Evolutionary conservation across 1,284 basidiomycete species (phyloP).

Genomic region (Exsudoporus floridanus): DNA sequence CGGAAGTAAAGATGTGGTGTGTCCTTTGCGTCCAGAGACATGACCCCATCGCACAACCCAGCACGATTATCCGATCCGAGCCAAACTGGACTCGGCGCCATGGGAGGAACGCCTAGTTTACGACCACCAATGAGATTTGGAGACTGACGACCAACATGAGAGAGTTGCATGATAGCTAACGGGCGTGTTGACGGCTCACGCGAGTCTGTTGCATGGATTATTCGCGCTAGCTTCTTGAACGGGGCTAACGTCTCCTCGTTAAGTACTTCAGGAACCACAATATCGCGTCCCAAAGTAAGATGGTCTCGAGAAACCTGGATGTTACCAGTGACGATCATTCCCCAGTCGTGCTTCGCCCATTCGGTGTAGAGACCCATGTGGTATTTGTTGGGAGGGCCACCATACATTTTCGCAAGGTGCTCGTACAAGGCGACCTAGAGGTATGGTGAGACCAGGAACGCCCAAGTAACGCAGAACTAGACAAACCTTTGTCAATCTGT

Average conservation of each 20-base stretch:
- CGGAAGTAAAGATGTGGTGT: slow-evolving; percentile 40
- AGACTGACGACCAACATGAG: slow-evolving; percentile 86
- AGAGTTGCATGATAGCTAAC: slow-evolving; percentile 80
- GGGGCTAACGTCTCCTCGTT: slow-evolving; percentile 45
- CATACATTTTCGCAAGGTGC: slow-evolving; percentile 64
- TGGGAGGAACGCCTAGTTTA: slow-evolving; percentile 52
- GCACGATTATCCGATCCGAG: slow-evolving; percentile 43
- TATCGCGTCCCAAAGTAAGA: slow-evolving; percentile 80
- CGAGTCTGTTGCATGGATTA: slow-evolving; percentile 46
- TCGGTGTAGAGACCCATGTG: slow-evolving; percentile 70
- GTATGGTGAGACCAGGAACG: background rate
- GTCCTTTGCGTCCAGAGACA: background rate
- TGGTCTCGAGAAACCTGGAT: slow-evolving; percentile 74
- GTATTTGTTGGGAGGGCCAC: slow-evolving; percentile 69
- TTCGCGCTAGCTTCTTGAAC: slow-evolving; percentile 52
- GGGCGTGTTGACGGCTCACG: slow-evolving; percentile 14
- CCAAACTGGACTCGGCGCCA: slow-evolving; percentile 73
- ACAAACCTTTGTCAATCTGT: slow-evolving; percentile 49
- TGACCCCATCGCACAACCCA: slow-evolving; percentile 6
- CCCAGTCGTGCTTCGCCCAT: slow-evolving; percentile 84
- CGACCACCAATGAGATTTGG: slow-evolving; percentile 72
- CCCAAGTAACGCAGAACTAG: background rate
- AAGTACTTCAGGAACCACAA: slow-evolving; percentile 56
- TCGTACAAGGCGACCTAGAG: slow-evolving; percentile 82
- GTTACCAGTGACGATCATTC: slow-evolving; percentile 90